Evolutionary conservation across 2,329 filamentous ascomycete species (phyloP).

Genomic region (Monosporascus sp.): DNA sequence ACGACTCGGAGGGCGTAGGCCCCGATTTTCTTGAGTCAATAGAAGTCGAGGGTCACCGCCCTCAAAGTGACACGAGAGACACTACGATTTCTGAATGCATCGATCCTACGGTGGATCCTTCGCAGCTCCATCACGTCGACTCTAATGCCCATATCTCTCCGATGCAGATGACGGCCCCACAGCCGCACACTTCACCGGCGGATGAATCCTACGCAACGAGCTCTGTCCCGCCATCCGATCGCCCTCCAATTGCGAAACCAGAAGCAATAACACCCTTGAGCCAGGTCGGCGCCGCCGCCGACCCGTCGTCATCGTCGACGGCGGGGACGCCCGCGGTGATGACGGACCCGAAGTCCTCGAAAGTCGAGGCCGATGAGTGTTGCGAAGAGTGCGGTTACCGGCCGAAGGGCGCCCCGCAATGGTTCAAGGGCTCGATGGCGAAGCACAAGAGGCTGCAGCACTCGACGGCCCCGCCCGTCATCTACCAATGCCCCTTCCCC

Average conservation of each 20-base stretch:
- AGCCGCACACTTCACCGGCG: conserved; percentile 10
- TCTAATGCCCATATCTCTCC: conserved; percentile 8
- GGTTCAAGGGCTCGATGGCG: conserved; percentile 55
- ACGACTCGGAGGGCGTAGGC: background rate
- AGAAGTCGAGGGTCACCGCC: background rate
- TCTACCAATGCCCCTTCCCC: conserved; percentile 49
- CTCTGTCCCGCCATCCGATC: conserved; percentile 11
- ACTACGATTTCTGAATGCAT: background rate
- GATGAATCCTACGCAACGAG: conserved; percentile 14
- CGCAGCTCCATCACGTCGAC: conserved; percentile 7
- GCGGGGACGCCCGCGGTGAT: background rate
- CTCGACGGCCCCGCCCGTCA: conserved; percentile 41
- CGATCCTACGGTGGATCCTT: conserved; percentile 8
- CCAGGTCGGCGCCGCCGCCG: too few relatives aligned
- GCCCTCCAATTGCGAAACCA: conserved; percentile 2
- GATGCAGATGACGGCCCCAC: conserved; percentile 5
- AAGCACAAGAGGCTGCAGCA: conserved; percentile 54
- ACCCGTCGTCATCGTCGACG: too few relatives aligned
- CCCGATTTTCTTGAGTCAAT: conserved; percentile 8
- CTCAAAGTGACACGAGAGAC: background rate
- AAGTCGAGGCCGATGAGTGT: conserved; percentile 38
- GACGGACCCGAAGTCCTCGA: conserved; percentile 16
- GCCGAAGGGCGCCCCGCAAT: conserved; percentile 51
- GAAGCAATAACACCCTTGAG: too few relatives aligned
- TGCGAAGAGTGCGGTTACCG: conserved; percentile 51